These are phyloP conservation scores for Nicotiana knightiana DNA, from an alignment of 257 asterid genomes.

Conservation along the genomic window DNA sequence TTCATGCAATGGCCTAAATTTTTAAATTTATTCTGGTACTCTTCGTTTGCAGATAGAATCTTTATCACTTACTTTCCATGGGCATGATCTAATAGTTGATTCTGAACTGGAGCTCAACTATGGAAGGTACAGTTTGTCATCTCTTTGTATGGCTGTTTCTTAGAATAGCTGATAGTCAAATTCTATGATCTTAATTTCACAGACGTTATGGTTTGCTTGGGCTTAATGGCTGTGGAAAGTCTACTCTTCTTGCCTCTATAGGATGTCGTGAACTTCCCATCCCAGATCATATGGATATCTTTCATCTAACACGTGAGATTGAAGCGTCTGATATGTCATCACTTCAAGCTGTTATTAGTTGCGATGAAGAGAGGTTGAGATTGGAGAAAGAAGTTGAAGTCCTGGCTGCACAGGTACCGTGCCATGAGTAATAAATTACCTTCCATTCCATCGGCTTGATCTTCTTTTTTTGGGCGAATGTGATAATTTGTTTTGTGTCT, in stretches of 20 bases:
- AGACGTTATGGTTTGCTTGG: slow-evolving; percentile 99
- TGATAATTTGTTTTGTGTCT: not conserved
- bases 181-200: slow-evolving; percentile 13
- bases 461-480: not conserved
- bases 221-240: slow-evolving; percentile 94
- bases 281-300: slow-evolving; percentile 98
- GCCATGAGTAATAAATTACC: not conserved
- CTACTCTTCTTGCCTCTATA: slow-evolving; percentile 89
- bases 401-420: slow-evolving; percentile 64
- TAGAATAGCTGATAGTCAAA: not conserved
- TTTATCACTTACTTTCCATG: slow-evolving; percentile 93
- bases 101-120: slow-evolving; percentile 90
- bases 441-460: not conserved
- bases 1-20: not conserved
- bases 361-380: slow-evolving; percentile 86
- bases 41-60: slow-evolving; percentile 71
- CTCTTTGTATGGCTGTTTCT: not conserved
- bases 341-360: slow-evolving; percentile 86
- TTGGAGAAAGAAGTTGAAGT: slow-evolving; percentile 88
- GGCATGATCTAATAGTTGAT: slow-evolving; percentile 94
- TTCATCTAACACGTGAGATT: slow-evolving; percentile 81
- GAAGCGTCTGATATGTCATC: slow-evolving; percentile 98
- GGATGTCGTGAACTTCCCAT: slow-evolving; percentile 93
- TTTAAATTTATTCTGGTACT: not conserved
- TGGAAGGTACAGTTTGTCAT: slow-evolving; percentile 55